Evolutionary conservation across 768 basidiomycete genomes (phyloP).

Genomic region (Hortiboletus flavorubellus): DNA sequence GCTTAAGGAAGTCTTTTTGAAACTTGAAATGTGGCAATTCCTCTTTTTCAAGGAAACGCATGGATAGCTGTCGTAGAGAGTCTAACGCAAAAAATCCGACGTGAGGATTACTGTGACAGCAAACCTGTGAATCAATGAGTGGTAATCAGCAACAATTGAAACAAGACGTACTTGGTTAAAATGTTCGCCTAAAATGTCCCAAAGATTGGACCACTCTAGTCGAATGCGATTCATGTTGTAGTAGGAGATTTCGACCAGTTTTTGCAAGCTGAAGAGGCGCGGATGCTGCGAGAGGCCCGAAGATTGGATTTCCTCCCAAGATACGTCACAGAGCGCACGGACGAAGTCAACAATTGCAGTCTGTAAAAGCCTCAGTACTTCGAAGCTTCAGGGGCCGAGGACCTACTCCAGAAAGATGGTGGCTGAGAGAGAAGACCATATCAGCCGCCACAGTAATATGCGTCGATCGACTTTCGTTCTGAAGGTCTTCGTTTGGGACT

Average conservation of each 20-base stretch:
- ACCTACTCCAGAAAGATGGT: slow-evolving; percentile 90
- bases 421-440: slow-evolving; percentile 97
- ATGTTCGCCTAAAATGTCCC: slow-evolving; percentile 97
- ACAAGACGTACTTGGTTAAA: slow-evolving; percentile 80
- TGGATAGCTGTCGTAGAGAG: slow-evolving; percentile 92
- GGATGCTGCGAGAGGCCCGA: slow-evolving; percentile 94
- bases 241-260: slow-evolving; percentile 98
- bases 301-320: slow-evolving; percentile 99
- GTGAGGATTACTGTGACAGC: slow-evolving; percentile 95
- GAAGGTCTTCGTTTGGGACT: slow-evolving; percentile 86
- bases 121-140: slow-evolving; percentile 59
- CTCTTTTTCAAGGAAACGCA: slow-evolving; percentile 99
- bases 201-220: slow-evolving; percentile 96
- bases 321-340: slow-evolving; percentile 91
- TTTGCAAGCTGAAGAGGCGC: slow-evolving; percentile 93
- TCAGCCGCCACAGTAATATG: slow-evolving; percentile 99
- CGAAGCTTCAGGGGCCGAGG: not conserved
- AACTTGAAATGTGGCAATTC: slow-evolving; percentile 98
- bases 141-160: not conserved
- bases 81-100: slow-evolving; percentile 97
- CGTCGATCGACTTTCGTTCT: slow-evolving; percentile 93
- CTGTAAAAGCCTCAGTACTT: slow-evolving; percentile 39
- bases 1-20: slow-evolving; percentile 97
- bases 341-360: slow-evolving; percentile 98
- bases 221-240: slow-evolving; percentile 99